Conservation (phyloP, 257 asterid genomes). For the Solanum piurae region DNA sequence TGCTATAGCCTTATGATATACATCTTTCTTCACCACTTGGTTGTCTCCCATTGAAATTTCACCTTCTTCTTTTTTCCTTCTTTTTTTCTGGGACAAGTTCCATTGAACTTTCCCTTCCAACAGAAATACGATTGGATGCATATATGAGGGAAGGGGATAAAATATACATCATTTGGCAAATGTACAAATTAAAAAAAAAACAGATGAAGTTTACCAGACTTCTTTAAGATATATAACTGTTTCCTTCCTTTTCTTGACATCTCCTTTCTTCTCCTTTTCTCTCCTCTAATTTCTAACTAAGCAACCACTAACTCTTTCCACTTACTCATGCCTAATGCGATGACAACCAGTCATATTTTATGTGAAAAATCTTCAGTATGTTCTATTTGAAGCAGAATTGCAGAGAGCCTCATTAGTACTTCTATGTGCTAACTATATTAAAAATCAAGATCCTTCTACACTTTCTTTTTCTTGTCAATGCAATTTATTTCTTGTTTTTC, state of each 20-base stretch:
- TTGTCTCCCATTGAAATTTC: background rate
- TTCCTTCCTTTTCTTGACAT: background rate
- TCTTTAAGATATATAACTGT: background rate
- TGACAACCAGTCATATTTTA: background rate
- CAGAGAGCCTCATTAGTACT: background rate
- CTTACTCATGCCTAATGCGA: background rate
- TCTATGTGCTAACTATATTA: background rate
- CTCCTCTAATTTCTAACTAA: background rate
- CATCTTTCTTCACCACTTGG: background rate
- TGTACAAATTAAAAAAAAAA: background rate
- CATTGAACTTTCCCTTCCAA: background rate
- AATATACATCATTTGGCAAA: background rate
- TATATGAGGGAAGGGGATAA: background rate
- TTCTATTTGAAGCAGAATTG: background rate
- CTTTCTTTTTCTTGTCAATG: background rate
- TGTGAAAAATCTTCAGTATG: background rate
- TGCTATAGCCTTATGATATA: background rate
- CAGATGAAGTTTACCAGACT: background rate
- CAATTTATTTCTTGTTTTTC: background rate
- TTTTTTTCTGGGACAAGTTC: no score
- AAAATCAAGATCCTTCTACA: background rate
- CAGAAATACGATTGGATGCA: background rate
- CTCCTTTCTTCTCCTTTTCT: background rate
- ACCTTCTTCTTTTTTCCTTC: background rate
- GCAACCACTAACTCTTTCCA: background rate